Base-by-base conservation (phyloP, 1,284 basidiomycete species). In the Boletus smithii region DNA sequence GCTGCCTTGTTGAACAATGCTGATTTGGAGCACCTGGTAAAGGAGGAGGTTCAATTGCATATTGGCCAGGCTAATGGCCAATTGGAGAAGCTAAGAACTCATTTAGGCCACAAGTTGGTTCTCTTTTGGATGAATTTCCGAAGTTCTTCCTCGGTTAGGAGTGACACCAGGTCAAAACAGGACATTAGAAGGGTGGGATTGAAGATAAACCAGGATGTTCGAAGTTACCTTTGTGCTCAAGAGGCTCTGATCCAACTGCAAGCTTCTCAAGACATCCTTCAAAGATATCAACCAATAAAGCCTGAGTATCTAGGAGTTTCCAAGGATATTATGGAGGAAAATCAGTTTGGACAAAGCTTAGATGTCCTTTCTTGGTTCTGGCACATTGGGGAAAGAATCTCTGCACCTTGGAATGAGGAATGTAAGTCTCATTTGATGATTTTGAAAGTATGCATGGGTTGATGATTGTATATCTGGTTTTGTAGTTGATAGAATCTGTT, bases 331-430 rank as follows among this genome's bases (percentile, higher is more conserved):
- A 50, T 32, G 5, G 48, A 55, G 26, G 35, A 50, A 34, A 56
- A 46, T 38, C 6, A 18, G 8, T 47, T 43, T 48, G 50, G 47
- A 0, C 53, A 58, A 44, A 23, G 44, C 8, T 34, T 33, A 11
- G 40, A 57, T 40, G 40, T 16, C 2, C 24, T 56, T 13, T 34
- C 55, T 32, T 56, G 55, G 53, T 54, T 56, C 14, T 56, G 48
- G 44, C 4, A 5, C 1, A 30, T 48, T 16, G 32, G 22, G 6
- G 34, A 10, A 20, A 30, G 29, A 13, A 30, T 30, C 11, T n/a
- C 33, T 13, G 16, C 18, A 5, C 1, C 9, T 11, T 54, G 45
- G 49, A 46, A 37, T 30, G 32, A 47, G 3, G 46, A 57, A 34
- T 57, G 49, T 57, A 26, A 52, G 48, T 46, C 4, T 17, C 4